Evolutionary conservation across 805 yeast genomes (phyloP).

Genomic region (Cyberlindnera xishuangbannaensis): DNA sequence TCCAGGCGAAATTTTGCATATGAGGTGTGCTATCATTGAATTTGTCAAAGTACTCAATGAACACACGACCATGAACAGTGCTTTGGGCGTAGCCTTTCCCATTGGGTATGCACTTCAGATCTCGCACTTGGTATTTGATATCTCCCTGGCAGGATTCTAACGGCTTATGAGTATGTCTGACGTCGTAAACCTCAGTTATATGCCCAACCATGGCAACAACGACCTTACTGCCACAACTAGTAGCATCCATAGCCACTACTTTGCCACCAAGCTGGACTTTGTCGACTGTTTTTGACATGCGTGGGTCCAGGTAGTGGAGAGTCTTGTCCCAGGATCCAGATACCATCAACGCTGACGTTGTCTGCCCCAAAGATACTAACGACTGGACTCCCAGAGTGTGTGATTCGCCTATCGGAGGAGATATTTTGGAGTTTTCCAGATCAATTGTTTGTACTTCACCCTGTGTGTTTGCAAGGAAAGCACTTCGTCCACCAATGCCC

Average conservation of each 20-base stretch:
- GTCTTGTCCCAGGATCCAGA: slow-evolving; percentile 56
- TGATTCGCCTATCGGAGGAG: slow-evolving; percentile 25
- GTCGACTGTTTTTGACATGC: slow-evolving; percentile 5
- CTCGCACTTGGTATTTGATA: slow-evolving; percentile 58
- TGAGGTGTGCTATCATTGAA: slow-evolving; percentile 35
- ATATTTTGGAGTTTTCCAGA: slow-evolving; percentile 36
- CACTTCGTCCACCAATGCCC: slow-evolving; percentile 19
- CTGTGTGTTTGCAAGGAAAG: slow-evolving; percentile 46
- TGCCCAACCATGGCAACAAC: slow-evolving; percentile 52
- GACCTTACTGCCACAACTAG: slow-evolving; percentile 30
- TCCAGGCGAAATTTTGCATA: slow-evolving; percentile 62
- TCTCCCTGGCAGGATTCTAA: slow-evolving; percentile 54
- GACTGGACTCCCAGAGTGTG: slow-evolving; percentile 39
- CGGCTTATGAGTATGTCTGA: slow-evolving; percentile 40
- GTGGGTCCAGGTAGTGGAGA: slow-evolving; percentile 11
- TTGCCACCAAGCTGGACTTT: slow-evolving; percentile 36
- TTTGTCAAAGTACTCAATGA: slow-evolving; percentile 61
- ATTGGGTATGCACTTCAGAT: slow-evolving; percentile 48
- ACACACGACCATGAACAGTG: slow-evolving; percentile 78
- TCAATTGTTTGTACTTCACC: slow-evolving; percentile 51
- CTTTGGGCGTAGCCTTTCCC: slow-evolving; percentile 58
- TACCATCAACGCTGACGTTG: slow-evolving; percentile 28
- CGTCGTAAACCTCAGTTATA: slow-evolving; percentile 51
- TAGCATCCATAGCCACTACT: slow-evolving; percentile 57
- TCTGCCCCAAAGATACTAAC: slow-evolving; percentile 18